Evolutionary conservation across 495 filamentous ascomycete genomes (phyloP), one percentile per base, ranked within the genome.

Genomic region (Aeminium ludgeri): DNA sequence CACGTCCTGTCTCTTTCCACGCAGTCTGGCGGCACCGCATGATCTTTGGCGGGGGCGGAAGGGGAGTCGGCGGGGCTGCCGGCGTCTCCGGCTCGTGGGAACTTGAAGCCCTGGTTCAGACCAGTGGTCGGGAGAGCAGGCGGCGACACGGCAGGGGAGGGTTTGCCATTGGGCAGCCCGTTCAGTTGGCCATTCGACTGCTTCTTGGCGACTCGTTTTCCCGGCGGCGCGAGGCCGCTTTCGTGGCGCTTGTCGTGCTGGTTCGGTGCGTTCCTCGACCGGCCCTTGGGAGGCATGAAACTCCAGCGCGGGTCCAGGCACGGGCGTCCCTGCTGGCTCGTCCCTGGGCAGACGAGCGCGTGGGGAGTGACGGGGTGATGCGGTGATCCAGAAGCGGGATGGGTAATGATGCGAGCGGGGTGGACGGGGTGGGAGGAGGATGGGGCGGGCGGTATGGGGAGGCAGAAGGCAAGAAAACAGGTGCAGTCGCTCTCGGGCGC

Each of bases 141-240:
- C 46, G 38, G 69, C 66, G 62, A 65, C 51, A 53, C 58, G 61
- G 54, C 56, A 54, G 50, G 58, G 53, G 41, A 63, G 58, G 48
- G 55, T 58, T 54, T 58, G 56, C 68, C 67, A 65, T 69, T 69
- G 58, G 78, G 55, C 49, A 71, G 63, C 45, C 61, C 64, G 59
- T 69, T 73, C 57, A 80, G 55, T 50, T 72, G 63, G 42, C 64
- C 65, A 60, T 69, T 74, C 45, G 71, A 79, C 52, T 71, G 73
- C 58, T 78, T 74, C 63, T 70, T 74, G 47, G 63, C 63, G 45
- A 89, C 68, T 65, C 81, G 78, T 75, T 84, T 87, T 49, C 80
- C 82, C 40, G 85, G 79, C 51, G 74, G 74, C 65, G 80, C 80
- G 51, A 83, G 64, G 52, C 86, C 85, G 78, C 80, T 85, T 63